phyloP scores from a whole-genome alignment of 495 filamentous ascomycete genomes.

The Penicillium verhagenii region DNA sequence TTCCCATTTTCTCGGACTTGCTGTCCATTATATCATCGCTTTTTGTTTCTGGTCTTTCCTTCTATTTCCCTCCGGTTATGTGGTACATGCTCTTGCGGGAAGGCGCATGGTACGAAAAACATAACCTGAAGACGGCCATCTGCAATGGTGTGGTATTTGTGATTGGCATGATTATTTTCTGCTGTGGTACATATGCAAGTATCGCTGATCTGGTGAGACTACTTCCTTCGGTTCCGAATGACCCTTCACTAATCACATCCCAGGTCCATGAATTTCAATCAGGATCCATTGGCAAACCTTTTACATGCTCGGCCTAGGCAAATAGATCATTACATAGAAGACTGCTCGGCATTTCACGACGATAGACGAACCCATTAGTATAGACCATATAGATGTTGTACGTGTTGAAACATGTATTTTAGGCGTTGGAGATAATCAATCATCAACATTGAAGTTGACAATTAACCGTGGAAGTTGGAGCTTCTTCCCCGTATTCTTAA shows the following conservation, averaged over 20 bases:
- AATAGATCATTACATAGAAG: background rate
- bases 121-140: slow-evolving; percentile 19
- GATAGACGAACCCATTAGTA: background rate
- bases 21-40: slow-evolving; percentile 60
- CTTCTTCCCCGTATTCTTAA: too few relatives aligned
- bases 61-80: slow-evolving; percentile 62
- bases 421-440: too few relatives aligned
- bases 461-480: too few relatives aligned
- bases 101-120: slow-evolving; percentile 32
- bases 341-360: background rate
- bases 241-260: background rate
- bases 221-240: background rate
- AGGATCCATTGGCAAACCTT: slow-evolving; percentile 14
- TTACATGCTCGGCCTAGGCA: slow-evolving; percentile 9
- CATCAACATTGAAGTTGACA: background rate
- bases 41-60: slow-evolving; percentile 63
- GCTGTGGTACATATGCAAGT: slow-evolving; percentile 54
- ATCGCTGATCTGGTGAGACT: slow-evolving; percentile 54
- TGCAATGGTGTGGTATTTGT: slow-evolving; percentile 18
- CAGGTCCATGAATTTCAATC: slow-evolving; percentile 11
- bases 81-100: slow-evolving; percentile 56
- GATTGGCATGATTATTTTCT: slow-evolving; percentile 47
- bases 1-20: slow-evolving; percentile 65
- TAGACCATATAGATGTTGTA: background rate
- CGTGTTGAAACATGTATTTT: too few relatives aligned